Evolutionary conservation across 257 asterid genomes (phyloP), one percentile per base, ranked within the genome.

Genomic region (Gardenia jasminoides): DNA sequence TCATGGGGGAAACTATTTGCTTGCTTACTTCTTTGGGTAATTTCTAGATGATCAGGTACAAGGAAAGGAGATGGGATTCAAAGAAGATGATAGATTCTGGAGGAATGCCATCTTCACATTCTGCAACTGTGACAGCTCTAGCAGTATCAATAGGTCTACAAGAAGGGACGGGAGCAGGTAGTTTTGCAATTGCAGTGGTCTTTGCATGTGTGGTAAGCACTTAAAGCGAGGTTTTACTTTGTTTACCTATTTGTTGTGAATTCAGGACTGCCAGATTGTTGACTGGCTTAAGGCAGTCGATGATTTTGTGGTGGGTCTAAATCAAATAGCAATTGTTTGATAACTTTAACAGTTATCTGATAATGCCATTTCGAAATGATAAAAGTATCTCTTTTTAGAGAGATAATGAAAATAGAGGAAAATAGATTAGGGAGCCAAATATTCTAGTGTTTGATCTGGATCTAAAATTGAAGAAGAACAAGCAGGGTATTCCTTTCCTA

Each of bases 41-140:
- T 54, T 54, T 19, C 61, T 54, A 54, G 61, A 54, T 54, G n/a
- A 54, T 54, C 68, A 80, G 83, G 83, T 80, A 73, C 65, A 80
- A 80, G 75, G 79, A 80, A 65, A 72, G 77, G 58, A 43, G 74
- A 65, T 80, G 83, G 83, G 75, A 72, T 73, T 62, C 74, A 20
- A 80, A 65, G 66, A 76, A 64, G 74, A 76, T 80, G 54, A 17
- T 73, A 64, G 83, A 76, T 59, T 72, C 79, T 48, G 83, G 83
- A 64, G 83, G 83, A 64, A 80, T 73, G 83, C 83, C 83, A 36
- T 80, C 83, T 72, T 73, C 79, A 26, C 83, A 80, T 80, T 80
- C 83, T 43, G 74, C 83, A 73, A 80, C 79, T 28, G 83, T 74
- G 65, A 80, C 64, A 36, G 83, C 79, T 48, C 69, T 80, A 73